Conservation (phyloP, 2,329 filamentous ascomycete species). For the Trichoderma asperellum region DNA sequence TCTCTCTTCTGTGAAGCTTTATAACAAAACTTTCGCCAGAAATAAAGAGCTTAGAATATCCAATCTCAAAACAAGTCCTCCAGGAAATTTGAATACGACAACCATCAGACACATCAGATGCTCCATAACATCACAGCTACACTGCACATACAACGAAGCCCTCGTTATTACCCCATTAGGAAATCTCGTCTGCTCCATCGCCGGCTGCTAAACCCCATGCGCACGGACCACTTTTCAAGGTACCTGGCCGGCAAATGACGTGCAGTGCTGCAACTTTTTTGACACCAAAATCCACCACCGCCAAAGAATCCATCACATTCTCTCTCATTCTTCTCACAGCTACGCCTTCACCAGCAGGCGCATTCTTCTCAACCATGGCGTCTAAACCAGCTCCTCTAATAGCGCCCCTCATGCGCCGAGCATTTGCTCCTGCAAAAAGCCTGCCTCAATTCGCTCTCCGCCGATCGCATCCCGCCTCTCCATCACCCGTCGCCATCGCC, state of each 20-base stretch:
- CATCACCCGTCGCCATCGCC: constrained; percentile 14
- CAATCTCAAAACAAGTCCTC: too few species aligned
- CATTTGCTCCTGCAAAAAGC: constrained; percentile 32
- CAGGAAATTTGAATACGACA: too few species aligned
- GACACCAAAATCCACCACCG: constrained; percentile 28
- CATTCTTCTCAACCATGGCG: constrained; percentile 35
- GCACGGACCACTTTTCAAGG: constrained; percentile 3
- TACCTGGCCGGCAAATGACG: constrained; percentile 13
- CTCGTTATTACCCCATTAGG: constrained; percentile 7
- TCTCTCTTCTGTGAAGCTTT: background rate
- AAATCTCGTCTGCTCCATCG: background rate
- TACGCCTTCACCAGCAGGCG: background rate
- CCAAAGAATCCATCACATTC: constrained; percentile 6
- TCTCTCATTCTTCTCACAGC: background rate
- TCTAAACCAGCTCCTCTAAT: constrained; percentile 35
- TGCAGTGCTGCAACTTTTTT: constrained; percentile 15
- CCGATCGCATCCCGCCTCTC: constrained; percentile 28
- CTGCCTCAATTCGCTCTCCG: constrained; percentile 29
- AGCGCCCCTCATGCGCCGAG: constrained; percentile 30
- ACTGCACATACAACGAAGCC: background rate
- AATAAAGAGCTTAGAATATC: background rate
- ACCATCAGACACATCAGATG: background rate
- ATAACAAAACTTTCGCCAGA: background rate
- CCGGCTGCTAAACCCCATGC: background rate
- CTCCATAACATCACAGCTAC: background rate